phyloP scores from a whole-genome alignment of 768 basidiomycete genomes.

The Phlebiopsis flavidoalba region DNA sequence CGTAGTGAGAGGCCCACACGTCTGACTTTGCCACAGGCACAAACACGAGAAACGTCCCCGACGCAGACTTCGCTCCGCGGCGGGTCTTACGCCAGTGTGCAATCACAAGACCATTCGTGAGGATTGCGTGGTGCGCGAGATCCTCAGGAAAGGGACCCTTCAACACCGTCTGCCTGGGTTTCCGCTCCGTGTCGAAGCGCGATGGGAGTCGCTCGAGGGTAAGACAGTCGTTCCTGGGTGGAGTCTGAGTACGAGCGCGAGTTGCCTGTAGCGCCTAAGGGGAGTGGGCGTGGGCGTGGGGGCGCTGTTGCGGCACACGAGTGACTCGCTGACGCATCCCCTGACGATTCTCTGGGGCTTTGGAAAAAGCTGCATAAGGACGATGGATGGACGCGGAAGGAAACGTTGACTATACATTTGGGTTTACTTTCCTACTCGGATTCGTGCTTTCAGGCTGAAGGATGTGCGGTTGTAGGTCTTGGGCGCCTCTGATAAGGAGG shows the following conservation, averaged over 20 bases:
- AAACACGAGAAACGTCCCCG: not conserved
- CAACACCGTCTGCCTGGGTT: not conserved
- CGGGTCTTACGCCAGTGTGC: not conserved
- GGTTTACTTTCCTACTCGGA: not conserved
- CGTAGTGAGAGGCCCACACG: not conserved
- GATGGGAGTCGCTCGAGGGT: not conserved
- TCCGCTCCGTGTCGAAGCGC: not conserved
- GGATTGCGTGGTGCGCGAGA: not conserved
- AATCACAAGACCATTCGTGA: not conserved
- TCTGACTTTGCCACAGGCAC: not conserved
- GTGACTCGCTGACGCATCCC: not conserved
- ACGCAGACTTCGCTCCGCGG: not conserved
- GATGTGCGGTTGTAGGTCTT: not conserved
- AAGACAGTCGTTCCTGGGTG: too few species aligned
- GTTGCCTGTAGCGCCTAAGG: not conserved
- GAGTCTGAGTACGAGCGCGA: not conserved
- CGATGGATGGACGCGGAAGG: not conserved
- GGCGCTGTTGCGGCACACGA: not conserved
- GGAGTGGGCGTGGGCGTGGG: not conserved
- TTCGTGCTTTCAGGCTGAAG: too few species aligned
- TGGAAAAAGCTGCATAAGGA: not conserved
- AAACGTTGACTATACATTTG: not conserved
- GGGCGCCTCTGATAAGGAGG: not conserved
- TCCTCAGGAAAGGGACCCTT: not conserved
- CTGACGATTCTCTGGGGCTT: not conserved